phyloP scores from a whole-genome alignment of 2,329 filamentous ascomycete genomes.

The Colletotrichum sp. region DNA sequence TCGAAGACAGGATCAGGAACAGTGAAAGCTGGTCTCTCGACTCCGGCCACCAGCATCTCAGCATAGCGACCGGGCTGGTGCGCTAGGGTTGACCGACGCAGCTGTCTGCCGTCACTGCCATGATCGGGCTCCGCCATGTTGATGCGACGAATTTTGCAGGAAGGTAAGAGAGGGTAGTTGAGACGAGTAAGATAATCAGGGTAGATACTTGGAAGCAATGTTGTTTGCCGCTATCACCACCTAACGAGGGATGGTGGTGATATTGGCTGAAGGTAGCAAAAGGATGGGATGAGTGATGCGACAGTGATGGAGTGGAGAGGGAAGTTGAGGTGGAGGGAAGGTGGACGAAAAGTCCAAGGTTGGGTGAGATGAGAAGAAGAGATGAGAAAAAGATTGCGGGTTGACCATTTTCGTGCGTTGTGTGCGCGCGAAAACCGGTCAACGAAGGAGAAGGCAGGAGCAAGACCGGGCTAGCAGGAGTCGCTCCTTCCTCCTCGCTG shows the following conservation, averaged over 20 bases:
- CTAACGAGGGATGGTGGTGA: neutral
- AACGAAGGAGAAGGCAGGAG: neutral
- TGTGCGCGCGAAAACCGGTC: neutral
- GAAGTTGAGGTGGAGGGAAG: neutral
- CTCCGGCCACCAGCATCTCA: constrained; percentile 16
- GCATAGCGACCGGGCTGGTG: constrained; percentile 27
- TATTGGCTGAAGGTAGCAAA: neutral
- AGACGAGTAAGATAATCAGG: neutral
- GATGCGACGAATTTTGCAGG: neutral
- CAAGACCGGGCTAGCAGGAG: neutral
- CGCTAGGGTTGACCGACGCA: neutral
- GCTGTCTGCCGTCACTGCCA: neutral
- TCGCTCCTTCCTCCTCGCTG: neutral
- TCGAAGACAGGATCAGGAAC: constrained; percentile 29
- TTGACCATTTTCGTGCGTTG: neutral
- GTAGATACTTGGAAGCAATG: neutral
- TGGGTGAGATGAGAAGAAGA: neutral
- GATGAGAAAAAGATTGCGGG: neutral
- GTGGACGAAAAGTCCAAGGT: neutral
- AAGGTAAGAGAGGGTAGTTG: neutral
- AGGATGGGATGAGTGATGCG: neutral
- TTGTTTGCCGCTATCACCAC: neutral
- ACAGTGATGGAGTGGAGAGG: neutral
- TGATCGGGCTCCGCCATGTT: neutral
- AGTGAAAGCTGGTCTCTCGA: constrained; percentile 8